Conservation (phyloP, 2,329 filamentous ascomycete species). For the Pezicula carpinea region DNA sequence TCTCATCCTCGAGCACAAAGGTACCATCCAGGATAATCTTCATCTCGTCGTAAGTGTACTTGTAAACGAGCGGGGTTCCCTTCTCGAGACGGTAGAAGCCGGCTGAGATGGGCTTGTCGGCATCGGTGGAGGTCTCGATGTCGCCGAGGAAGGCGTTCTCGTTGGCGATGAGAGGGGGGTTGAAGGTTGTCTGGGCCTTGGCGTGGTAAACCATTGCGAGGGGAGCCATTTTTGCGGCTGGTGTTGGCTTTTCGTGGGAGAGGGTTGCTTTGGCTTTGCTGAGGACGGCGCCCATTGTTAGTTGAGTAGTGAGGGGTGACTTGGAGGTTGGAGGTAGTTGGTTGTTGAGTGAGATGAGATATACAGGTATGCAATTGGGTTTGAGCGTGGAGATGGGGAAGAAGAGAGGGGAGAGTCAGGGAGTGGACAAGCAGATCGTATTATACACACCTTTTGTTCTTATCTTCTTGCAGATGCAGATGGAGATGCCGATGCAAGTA, state of each 20-base stretch:
- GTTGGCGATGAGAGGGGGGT: constrained; percentile 58
- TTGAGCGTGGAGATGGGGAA: no score
- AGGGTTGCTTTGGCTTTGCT: constrained; percentile 25
- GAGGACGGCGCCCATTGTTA: constrained; percentile 28
- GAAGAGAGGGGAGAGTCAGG: no score
- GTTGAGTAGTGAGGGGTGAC: background rate
- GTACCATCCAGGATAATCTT: constrained; percentile 62
- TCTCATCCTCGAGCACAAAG: constrained; percentile 57
- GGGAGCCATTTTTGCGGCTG: constrained; percentile 16
- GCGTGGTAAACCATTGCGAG: constrained; percentile 37
- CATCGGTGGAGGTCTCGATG: constrained; percentile 40
- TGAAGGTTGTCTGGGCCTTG: constrained; percentile 50
- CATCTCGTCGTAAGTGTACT: constrained; percentile 62
- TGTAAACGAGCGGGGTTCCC: constrained; percentile 57
- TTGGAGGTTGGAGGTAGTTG: background rate
- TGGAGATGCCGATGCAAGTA: background rate
- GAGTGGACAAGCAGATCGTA: no score
- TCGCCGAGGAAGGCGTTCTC: constrained; percentile 60
- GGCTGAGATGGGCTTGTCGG: constrained; percentile 49
- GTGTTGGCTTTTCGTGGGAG: constrained; percentile 5
- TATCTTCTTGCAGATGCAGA: no score
- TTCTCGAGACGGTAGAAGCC: constrained; percentile 61
- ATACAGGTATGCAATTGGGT: no score
- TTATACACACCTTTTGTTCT: no score
- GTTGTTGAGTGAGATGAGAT: background rate